phyloP scores from a whole-genome alignment of 345 rosid genomes.

The Eucalyptus cloeziana region DNA sequence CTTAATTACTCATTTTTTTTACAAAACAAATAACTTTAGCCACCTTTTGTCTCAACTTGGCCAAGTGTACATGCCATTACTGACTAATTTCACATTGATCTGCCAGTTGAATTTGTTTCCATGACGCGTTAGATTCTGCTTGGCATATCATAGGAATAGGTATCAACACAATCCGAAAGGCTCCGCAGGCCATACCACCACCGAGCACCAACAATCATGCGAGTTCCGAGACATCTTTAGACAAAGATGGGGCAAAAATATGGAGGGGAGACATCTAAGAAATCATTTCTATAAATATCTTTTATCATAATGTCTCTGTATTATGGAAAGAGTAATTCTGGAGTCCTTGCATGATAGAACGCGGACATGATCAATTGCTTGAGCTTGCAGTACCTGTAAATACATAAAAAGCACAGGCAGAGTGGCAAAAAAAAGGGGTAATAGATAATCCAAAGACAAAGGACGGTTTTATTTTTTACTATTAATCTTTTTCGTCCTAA shows the following conservation, averaged over 20 bases:
- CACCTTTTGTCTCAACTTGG: accelerated
- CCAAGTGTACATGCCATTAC: neutral
- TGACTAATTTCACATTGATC: neutral
- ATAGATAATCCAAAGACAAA: neutral
- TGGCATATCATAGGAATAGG: neutral
- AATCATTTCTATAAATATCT: neutral
- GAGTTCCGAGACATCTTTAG: neutral
- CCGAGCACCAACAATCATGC: neutral
- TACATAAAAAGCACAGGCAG: neutral
- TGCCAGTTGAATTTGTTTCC: neutral
- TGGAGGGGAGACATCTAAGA: neutral
- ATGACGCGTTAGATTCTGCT: neutral
- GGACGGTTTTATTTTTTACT: neutral
- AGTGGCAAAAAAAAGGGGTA: neutral
- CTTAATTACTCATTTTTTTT: accelerated
- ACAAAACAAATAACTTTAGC: neutral
- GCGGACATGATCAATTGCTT: neutral
- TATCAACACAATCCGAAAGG: neutral
- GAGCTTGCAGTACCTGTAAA: neutral
- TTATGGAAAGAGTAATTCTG: neutral
- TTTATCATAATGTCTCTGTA: neutral
- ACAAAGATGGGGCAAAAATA: neutral
- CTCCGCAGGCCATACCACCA: neutral
- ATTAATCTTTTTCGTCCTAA: neutral
- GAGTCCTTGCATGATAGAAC: neutral